A percentile compares a stretch with the other conserved stretches of the same genome.
Evolutionary conservation across 192 early-diverging fungal species (phyloP).

Genomic region (Phlyctochytrium planicorne): DNA sequence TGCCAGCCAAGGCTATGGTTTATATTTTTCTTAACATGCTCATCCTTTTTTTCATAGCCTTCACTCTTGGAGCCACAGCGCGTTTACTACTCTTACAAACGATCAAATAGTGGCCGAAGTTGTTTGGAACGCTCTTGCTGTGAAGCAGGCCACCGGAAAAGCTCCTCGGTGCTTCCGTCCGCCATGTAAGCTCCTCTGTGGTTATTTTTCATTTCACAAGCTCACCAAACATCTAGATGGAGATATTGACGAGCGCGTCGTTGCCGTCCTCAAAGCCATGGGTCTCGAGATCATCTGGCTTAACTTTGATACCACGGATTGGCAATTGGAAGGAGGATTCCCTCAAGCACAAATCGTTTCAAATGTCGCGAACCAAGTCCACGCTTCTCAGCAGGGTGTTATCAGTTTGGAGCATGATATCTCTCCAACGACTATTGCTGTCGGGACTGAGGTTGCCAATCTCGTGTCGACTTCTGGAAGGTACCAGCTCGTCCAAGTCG

Average conservation of each 20-base stretch:
- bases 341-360: no score
- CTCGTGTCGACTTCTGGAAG: no score
- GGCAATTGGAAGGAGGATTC: neutral
- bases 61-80: conserved; percentile 59
- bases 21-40: no score
- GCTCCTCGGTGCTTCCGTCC: conserved; percentile 50
- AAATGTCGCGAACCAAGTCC: no score
- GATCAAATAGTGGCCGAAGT: conserved; percentile 70
- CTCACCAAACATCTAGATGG: conserved; percentile 36
- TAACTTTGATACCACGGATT: neutral
- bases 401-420: no score
- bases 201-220: conserved; percentile 38
- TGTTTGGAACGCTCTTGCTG: conserved; percentile 54
- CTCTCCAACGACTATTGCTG: no score
- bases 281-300: conserved; percentile 21
- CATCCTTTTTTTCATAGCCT: no score
- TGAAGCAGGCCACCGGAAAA: conserved; percentile 33
- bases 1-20: no score
- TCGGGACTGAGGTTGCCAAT: no score
- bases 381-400: no score
- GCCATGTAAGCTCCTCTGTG: conserved; percentile 30
- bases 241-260: conserved; percentile 67
- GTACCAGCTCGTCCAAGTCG: no score
- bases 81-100: conserved; percentile 59
- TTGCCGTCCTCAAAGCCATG: conserved; percentile 56